Percentiles rank a stretch among this genome's conserved stretches.
Evolutionary conservation across 768 basidiomycete species (phyloP).

Genomic region (Fistulinella prunicolor): DNA sequence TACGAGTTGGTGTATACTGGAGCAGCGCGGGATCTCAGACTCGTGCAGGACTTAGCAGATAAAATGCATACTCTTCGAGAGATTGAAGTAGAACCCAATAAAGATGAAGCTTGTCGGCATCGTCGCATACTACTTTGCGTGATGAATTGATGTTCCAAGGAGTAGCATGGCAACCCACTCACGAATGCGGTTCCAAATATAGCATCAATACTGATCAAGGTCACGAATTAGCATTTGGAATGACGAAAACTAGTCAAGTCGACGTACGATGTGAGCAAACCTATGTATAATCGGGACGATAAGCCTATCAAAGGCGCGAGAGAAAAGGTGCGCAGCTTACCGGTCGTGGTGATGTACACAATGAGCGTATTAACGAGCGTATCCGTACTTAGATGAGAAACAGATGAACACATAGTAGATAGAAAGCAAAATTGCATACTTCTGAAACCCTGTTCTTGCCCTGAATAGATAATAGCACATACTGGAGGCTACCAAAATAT

Average conservation of each 20-base stretch:
- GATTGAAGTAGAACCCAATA: conserved; percentile 48
- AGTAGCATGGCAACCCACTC: conserved; percentile 5
- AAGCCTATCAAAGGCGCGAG: conserved; percentile 22
- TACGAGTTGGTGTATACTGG: conserved; percentile 56
- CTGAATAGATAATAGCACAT: conserved; percentile 46
- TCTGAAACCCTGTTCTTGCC: conserved; percentile 49
- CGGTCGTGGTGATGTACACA: conserved; percentile 53
- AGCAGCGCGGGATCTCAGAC: background rate
- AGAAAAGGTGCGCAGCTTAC: conserved; percentile 23
- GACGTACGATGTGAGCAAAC: conserved; percentile 38
- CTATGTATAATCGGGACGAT: conserved; percentile 20
- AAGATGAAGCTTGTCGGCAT: conserved; percentile 56
- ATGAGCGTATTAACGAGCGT: conserved; percentile 46
- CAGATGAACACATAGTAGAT: background rate
- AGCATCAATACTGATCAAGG: conserved; percentile 41
- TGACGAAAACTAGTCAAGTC: background rate
- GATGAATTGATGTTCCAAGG: background rate
- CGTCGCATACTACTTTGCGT: conserved; percentile 31
- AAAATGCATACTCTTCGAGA: conserved; percentile 49
- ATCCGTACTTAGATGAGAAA: conserved; percentile 41
- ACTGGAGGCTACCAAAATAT: conserved; percentile 48
- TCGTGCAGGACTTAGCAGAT: background rate
- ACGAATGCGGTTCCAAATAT: conserved; percentile 41
- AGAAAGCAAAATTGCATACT: conserved; percentile 28
- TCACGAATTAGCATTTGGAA: background rate